Percentiles rank a stretch among this genome's conserved stretches.
Conservation (phyloP, 306 rosid species). For the Chamaecrista fasciculata region DNA sequence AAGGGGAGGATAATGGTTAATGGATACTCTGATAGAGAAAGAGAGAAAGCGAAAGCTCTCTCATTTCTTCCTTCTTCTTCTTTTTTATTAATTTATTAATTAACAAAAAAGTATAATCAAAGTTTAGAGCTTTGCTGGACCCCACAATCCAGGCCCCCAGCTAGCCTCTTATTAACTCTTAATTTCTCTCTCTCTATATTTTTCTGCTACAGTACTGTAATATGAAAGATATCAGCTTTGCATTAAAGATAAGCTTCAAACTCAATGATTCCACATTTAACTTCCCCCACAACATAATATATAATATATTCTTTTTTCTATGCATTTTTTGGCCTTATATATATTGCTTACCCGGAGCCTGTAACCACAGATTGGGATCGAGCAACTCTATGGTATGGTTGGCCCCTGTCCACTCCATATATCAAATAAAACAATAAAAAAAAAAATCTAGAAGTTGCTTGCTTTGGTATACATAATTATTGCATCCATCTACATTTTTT, state of each 20-base stretch:
- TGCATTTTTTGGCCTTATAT: slow-evolving; percentile 14
- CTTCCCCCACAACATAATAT: background rate
- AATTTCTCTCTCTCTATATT: background rate
- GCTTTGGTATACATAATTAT: background rate
- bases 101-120: slow-evolving; percentile 32
- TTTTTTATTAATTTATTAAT: too few relatives aligned
- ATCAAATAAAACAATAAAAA: background rate
- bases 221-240: background rate
- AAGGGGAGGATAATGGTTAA: slow-evolving; percentile 62
- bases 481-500: background rate
- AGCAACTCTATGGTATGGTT: slow-evolving; percentile 17
- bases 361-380: slow-evolving; percentile 22
- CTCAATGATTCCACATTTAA: slow-evolving; percentile 33
- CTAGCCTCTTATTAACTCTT: too few relatives aligned
- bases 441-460: slow-evolving; percentile 30
- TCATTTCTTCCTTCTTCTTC: slow-evolving; percentile 13
- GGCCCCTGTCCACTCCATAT: slow-evolving; percentile 28
- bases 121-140: slow-evolving; percentile 44
- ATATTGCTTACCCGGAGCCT: slow-evolving; percentile 2
- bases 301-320: background rate
- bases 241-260: slow-evolving; percentile 28
- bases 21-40: slow-evolving; percentile 44
- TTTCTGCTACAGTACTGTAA: background rate
- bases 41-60: slow-evolving; percentile 26
- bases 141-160: slow-evolving; percentile 21